phyloP scores from a whole-genome alignment of 257 asterid species.

The Solanum pennellii region DNA sequence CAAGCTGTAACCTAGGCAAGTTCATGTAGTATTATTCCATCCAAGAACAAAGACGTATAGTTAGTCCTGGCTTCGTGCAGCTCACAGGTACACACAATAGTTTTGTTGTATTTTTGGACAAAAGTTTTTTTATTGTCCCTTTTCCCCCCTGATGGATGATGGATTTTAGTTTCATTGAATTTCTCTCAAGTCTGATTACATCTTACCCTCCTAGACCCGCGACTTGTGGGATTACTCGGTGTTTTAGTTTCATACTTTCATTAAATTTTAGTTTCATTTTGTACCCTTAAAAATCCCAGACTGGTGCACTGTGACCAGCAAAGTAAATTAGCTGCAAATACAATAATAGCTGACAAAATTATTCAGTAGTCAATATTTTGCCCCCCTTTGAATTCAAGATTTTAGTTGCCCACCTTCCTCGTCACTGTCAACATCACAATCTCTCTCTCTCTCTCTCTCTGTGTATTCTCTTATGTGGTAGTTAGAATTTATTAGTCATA shows the following conservation, averaged over 20 bases:
- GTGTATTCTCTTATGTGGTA: not conserved
- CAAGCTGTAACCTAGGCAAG: not conserved
- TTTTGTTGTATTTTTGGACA: not conserved
- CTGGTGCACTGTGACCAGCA: not conserved
- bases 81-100: not conserved
- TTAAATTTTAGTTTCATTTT: not conserved
- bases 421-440: not conserved
- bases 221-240: not conserved
- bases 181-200: not conserved
- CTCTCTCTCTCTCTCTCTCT: not conserved
- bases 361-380: not conserved
- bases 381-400: not conserved
- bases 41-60: not conserved
- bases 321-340: not conserved
- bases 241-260: not conserved
- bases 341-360: not conserved
- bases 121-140: not conserved
- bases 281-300: not conserved
- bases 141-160: not conserved
- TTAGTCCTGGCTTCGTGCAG: not conserved
- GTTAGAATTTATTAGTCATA: not conserved
- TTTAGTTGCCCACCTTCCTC: not conserved
- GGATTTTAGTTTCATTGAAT: not conserved
- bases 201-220: not conserved
- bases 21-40: not conserved